phyloP scores from a whole-genome alignment of 257 asterid genomes.

The Solanum pimpinellifolium region DNA sequence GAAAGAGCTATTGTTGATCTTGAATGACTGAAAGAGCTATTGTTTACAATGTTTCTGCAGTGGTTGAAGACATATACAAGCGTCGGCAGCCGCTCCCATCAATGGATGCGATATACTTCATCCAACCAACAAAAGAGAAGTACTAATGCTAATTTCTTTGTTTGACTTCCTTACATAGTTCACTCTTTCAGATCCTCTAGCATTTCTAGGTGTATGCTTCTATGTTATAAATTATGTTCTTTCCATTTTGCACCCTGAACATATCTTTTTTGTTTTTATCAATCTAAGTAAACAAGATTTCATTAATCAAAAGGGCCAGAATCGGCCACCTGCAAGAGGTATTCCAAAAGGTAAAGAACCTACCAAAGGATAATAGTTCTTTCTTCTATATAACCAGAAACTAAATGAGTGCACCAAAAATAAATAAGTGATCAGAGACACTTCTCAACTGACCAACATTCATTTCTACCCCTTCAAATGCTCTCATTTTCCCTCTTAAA shows the following conservation, averaged over 20 bases:
- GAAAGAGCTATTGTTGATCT: background rate
- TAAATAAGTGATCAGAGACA: background rate
- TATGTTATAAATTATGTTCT: background rate
- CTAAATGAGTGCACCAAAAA: background rate
- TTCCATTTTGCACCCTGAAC: background rate
- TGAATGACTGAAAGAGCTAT: background rate
- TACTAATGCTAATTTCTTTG: constrained; percentile 14
- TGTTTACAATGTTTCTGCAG: constrained; percentile 40
- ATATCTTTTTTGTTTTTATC: background rate
- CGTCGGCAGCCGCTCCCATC: constrained; percentile 93
- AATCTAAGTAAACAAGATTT: background rate
- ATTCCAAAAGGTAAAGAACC: background rate
- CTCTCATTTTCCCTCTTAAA: background rate
- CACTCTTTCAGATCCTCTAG: background rate
- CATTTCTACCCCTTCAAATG: background rate
- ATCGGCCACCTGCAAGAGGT: background rate
- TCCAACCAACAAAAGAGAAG: constrained; percentile 97
- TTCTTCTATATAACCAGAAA: background rate
- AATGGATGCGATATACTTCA: constrained; percentile 94
- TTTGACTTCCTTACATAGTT: background rate
- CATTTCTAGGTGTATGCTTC: background rate
- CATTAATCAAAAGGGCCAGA: background rate
- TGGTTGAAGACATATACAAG: constrained; percentile 97
- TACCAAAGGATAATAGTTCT: background rate
- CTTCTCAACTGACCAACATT: background rate